Evolutionary conservation across 805 yeast species (phyloP).

Genomic region (Candida dajiaensis): DNA sequence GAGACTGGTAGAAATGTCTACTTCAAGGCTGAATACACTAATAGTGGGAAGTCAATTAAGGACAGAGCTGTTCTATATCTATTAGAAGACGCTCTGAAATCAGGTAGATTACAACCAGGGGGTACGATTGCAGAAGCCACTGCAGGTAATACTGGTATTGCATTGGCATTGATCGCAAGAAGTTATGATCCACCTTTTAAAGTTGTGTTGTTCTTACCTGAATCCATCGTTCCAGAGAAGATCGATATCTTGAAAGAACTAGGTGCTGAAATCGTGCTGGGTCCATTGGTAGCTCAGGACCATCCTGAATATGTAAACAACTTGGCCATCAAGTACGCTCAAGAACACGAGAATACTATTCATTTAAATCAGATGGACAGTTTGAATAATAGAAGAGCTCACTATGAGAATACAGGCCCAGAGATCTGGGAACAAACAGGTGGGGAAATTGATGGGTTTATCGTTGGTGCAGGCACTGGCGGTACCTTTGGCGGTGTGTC

Average conservation of each 20-base stretch:
- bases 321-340: conserved; percentile 25
- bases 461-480: conserved; percentile 79
- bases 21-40: conserved; percentile 66
- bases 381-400: conserved; percentile 67
- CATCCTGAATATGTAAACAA: conserved; percentile 39
- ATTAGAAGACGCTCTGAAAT: conserved; percentile 49
- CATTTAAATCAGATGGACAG: conserved; percentile 84
- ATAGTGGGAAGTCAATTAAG: conserved; percentile 83
- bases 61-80: conserved; percentile 75
- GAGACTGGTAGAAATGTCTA: conserved; percentile 66
- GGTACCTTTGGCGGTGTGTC: conserved; percentile 82
- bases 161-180: conserved; percentile 62
- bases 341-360: conserved; percentile 42
- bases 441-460: conserved; percentile 52
- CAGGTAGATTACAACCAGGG: conserved; percentile 51
- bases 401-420: conserved; percentile 69
- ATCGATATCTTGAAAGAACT: conserved; percentile 47
- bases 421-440: conserved; percentile 62
- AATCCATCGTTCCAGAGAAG: conserved; percentile 70
- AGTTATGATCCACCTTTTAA: conserved; percentile 30
- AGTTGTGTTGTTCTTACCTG: conserved; percentile 72
- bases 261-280: conserved; percentile 61
- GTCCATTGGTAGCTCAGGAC: conserved; percentile 57
- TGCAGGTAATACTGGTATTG: conserved; percentile 82
- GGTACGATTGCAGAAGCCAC: conserved; percentile 78